phyloP scores from a whole-genome alignment of 108 stramenopile species.

The Stephanodiscus minutulus region DNA sequence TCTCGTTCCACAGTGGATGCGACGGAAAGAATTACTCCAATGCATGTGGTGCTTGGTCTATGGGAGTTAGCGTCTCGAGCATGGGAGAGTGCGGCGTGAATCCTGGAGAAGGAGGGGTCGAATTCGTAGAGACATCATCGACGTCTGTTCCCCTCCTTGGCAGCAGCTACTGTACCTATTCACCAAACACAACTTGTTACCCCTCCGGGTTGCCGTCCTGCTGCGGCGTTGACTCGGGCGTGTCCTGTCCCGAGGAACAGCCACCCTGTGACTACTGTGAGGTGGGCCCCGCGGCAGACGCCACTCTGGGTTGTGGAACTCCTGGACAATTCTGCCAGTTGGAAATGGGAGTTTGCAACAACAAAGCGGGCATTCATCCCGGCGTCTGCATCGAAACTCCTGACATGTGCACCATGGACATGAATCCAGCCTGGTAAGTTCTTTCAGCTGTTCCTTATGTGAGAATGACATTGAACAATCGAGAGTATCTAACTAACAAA shows the following conservation, averaged over 20 bases:
- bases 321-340: conserved; percentile 5
- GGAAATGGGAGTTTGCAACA: not conserved
- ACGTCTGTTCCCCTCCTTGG: not conserved
- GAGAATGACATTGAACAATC: too few relatives aligned
- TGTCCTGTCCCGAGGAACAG: conserved; percentile 1
- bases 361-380: not conserved
- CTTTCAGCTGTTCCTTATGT: not conserved
- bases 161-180: not conserved
- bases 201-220: not conserved
- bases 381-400: not conserved
- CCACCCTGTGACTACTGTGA: conserved; percentile 8
- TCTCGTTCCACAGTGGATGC: conserved; percentile 3
- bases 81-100: too few relatives aligned
- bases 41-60: not conserved
- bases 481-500: too few relatives aligned
- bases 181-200: not conserved
- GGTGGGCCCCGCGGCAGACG: too few relatives aligned
- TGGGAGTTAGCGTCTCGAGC: too few relatives aligned
- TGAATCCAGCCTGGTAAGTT: not conserved
- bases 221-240: not conserved
- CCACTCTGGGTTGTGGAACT: not conserved
- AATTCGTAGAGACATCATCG: too few relatives aligned
- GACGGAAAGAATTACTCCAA: not conserved
- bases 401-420: not conserved
- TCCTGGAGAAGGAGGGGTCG: too few relatives aligned